Base-by-base conservation (phyloP, 805 yeast species). In the Lipomyces starkeyi region DNA sequence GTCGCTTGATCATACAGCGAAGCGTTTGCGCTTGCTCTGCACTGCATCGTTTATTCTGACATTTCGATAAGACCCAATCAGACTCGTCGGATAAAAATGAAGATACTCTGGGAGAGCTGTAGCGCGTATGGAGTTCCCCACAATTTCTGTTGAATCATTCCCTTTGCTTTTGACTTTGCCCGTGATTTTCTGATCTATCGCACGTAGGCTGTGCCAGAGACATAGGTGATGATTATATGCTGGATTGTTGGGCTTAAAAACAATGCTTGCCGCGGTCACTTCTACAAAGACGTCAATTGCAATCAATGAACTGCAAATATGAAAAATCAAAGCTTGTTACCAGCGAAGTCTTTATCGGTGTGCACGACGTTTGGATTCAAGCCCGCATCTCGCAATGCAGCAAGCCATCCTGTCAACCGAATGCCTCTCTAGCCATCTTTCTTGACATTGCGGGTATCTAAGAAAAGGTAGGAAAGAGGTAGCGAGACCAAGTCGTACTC, bases 211-310 rank as follows among this genome's bases (percentile, higher is more conserved):
- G 43, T 37, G 17, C 43, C 43, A 37, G 43, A 37, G 43, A 13
- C 43, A 37, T 9, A 37, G 43, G 43, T 37, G 43, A 37, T 37
- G 43, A 37, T 37, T 37, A 37, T 37, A 37, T 13, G 43, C 43
- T 13, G 43, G 43, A 37, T 37, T 37, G 43, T 37, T 37, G 43
- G 43, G 43, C 17, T 37, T 37, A 37, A 37, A 37, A 13, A 37
- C 43, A 37, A 37, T 37, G 43, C 43, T 37, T 37, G 43, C 43
- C 43, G 43, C 43, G 43, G 43, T 37, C 43, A 37, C 43, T 37
- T 37, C 43, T 37, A 37, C 43, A 37, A 13, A 37, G 17, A 9
- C 11, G 43, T 37, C 43, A 37, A 37, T 13, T 37, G 43, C 43
- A 37, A 37, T 37, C 43, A 37, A 37, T 37, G 43, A 37, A 13